Evolutionary conservation across 345 rosid species (phyloP).

Genomic region (Gossypium rotundifolium): DNA sequence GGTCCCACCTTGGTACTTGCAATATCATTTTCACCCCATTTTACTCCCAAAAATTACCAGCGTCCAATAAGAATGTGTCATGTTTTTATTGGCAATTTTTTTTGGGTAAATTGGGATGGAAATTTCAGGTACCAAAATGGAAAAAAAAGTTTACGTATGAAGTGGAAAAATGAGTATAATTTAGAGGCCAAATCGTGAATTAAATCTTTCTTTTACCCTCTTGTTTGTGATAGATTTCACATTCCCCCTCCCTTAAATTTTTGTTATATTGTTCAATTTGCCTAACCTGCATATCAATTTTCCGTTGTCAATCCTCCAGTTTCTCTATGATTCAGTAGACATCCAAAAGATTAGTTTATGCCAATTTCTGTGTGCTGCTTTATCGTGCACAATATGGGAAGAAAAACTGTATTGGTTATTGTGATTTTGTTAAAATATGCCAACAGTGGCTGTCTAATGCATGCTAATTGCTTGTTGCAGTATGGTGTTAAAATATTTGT

Average conservation of each 20-base stretch:
- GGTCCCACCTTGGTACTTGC: too few relatives aligned
- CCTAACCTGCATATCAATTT: background rate
- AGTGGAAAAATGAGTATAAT: too few relatives aligned
- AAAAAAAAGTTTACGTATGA: too few relatives aligned
- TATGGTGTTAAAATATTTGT: constrained; percentile 59
- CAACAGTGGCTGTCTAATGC: constrained; percentile 13
- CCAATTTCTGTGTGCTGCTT: background rate
- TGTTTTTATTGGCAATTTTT: too few relatives aligned
- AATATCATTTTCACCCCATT: too few relatives aligned
- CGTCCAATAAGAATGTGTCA: too few relatives aligned
- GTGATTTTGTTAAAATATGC: background rate
- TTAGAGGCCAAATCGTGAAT: too few relatives aligned
- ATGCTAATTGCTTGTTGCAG: constrained; percentile 30
- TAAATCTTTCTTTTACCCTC: background rate
- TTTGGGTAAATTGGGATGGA: too few relatives aligned
- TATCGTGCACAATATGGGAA: background rate
- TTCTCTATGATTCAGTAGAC: background rate
- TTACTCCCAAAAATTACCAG: too few relatives aligned
- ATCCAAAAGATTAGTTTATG: background rate
- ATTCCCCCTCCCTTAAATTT: background rate
- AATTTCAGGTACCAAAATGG: too few relatives aligned
- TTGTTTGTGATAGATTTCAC: constrained; percentile 1
- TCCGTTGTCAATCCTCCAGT: background rate
- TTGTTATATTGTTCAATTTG: background rate
- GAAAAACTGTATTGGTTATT: background rate